phyloP scores from a whole-genome alignment of 257 asterid species.

The Penstemon barbatus region DNA sequence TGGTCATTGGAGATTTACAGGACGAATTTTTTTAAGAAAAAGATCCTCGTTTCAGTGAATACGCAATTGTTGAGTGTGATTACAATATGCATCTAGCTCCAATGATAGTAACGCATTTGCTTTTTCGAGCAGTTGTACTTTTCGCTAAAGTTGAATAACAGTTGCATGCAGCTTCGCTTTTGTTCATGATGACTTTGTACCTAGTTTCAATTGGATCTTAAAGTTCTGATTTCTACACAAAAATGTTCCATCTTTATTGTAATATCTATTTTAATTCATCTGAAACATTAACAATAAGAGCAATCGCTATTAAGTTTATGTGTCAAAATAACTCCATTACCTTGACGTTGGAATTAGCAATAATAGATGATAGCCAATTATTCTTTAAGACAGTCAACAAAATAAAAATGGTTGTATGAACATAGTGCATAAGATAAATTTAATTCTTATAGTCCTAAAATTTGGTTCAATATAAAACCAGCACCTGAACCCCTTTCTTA shows the following conservation, averaged over 20 bases:
- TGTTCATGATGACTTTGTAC: not conserved
- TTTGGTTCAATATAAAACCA: slow-evolving; percentile 12
- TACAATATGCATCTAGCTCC: slow-evolving; percentile 1
- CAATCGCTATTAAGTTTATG: not conserved
- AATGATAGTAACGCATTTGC: not conserved
- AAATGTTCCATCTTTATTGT: not conserved
- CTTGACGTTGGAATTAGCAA: not conserved
- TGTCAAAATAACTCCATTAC: not conserved
- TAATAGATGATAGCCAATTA: slow-evolving; percentile 14
- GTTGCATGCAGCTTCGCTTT: slow-evolving; percentile 12
- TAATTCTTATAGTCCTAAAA: not conserved
- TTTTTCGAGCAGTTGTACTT: not conserved
- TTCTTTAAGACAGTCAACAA: slow-evolving; percentile 16
- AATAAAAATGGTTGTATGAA: not conserved
- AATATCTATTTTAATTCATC: not conserved
- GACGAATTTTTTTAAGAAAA: not conserved
- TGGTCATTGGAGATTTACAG: no score
- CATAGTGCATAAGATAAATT: not conserved
- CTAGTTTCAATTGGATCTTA: not conserved
- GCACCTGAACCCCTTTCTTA: slow-evolving; percentile 91
- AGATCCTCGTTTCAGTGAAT: not conserved
- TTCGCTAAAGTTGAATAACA: not conserved
- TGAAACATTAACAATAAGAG: not conserved
- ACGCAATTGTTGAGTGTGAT: not conserved
- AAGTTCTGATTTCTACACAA: not conserved